Base-by-base conservation (phyloP, 2,329 filamentous ascomycete species). In the Scedosporium minutisporum region DNA sequence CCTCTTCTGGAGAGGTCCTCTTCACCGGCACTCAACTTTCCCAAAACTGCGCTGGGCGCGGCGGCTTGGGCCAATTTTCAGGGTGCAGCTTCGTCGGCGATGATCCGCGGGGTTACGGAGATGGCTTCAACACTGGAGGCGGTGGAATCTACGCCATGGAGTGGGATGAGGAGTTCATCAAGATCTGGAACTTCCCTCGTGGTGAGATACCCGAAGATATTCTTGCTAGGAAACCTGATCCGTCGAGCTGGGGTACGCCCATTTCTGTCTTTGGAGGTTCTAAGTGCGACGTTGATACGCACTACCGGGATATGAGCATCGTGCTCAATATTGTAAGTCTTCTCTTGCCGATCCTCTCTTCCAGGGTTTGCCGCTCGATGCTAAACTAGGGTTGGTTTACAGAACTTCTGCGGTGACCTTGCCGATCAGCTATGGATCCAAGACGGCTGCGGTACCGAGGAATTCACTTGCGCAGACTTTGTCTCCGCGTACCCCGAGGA, bases 151-250 rank as follows among this genome's bases (percentile, higher is more conserved):
- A 89, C 67, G 87, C 86, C 5, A 82, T 88, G 67, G 79, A 88
- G 68, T 95, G 90, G 89, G 87, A 87, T 59, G 75, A 78, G 9
- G 74, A 82, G 1, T 82, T 80, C 63, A 88, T 96, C 71, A 86
- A 81, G 63, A 79, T 95, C 65, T 96, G 87, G 86, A 89, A 90
- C 77, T 96, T 92, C 73, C 77, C 86, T 1, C 83, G 88, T n/a
- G 75, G 74, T 33, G 71, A 73, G 7, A 82, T 93, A 48, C 91
- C 91, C 0, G 69, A 72, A 0, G 87, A 95, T 69, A 87, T 93
- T 59, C 72, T 75, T 4, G 72, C 74, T 38, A 83, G 76, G 62
- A 76, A 68, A 5, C 91, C 90, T 0, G 76, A 88, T 48, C 89
- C 90, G 0, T 71, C 74, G 0, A 73, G 70, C 16, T 96, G 91